Evolutionary conservation across 2,329 filamentous ascomycete species (phyloP).

Genomic region (Calonectria ilicicola): DNA sequence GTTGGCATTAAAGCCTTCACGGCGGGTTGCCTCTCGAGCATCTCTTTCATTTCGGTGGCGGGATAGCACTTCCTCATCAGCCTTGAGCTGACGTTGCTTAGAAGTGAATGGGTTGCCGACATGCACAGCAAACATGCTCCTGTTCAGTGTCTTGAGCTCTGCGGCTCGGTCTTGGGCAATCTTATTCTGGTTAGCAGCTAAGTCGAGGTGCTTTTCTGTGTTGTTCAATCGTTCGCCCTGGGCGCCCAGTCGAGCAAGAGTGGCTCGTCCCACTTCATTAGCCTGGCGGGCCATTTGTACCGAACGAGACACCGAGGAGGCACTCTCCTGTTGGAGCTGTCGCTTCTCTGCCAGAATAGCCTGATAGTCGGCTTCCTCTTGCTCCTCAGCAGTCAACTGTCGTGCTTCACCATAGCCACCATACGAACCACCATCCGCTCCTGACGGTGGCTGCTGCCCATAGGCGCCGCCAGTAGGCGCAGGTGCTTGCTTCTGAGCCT

Average conservation of each 20-base stretch:
- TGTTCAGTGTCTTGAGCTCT: slow-evolving; percentile 87
- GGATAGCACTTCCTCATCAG: slow-evolving; percentile 77
- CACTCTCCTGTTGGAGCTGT: slow-evolving; percentile 82
- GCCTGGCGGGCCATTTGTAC: slow-evolving; percentile 58
- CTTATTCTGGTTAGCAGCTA: slow-evolving; percentile 80
- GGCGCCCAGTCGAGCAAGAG: slow-evolving; percentile 77
- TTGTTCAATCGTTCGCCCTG: slow-evolving; percentile 87
- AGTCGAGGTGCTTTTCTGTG: slow-evolving; percentile 85
- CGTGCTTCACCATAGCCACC: slow-evolving; percentile 75
- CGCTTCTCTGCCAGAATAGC: slow-evolving; percentile 66
- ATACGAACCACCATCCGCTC: slow-evolving; percentile 47
- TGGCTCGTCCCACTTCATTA: slow-evolving; percentile 72
- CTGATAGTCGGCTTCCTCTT: slow-evolving; percentile 79
- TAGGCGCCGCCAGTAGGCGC: slow-evolving; percentile 34
- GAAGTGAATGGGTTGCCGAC: slow-evolving; percentile 83
- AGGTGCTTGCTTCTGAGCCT: slow-evolving; percentile 53
- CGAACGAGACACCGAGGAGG: slow-evolving; percentile 53
- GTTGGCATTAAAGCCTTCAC: slow-evolving; percentile 62
- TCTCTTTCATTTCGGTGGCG: slow-evolving; percentile 75
- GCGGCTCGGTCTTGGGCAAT: slow-evolving; percentile 83
- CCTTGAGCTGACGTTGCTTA: slow-evolving; percentile 70
- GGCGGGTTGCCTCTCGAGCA: slow-evolving; percentile 72
- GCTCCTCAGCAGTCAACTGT: slow-evolving; percentile 83
- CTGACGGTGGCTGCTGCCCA: slow-evolving; percentile 38
- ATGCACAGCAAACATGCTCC: slow-evolving; percentile 91